Percentiles rank a stretch among this genome's conserved stretches.
Conservation (phyloP, 352 stramenopile genomes). For the Phytophthora lateralis region DNA sequence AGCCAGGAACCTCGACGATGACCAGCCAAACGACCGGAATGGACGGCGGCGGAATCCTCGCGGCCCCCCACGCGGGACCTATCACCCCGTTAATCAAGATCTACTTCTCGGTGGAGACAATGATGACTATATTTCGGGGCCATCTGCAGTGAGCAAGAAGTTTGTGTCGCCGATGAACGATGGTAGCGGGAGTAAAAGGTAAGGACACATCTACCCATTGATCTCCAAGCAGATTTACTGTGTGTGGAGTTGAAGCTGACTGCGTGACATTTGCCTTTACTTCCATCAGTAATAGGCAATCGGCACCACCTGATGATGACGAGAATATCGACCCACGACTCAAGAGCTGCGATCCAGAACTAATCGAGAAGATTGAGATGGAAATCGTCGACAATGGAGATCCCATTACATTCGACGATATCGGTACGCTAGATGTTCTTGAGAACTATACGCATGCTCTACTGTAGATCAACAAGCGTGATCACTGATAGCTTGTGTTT, state of each 20-base stretch:
- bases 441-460: not conserved
- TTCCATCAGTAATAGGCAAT: conserved; percentile 26
- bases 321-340: conserved; percentile 94
- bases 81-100: conserved; percentile 81
- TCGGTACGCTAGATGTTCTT: conserved; percentile 61
- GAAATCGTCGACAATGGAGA: conserved; percentile 97
- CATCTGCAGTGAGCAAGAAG: conserved; percentile 64
- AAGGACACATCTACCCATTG: not conserved
- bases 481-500: conserved; percentile 3
- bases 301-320: conserved; percentile 26
- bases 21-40: conserved; percentile 30
- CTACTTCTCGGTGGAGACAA: conserved; percentile 56
- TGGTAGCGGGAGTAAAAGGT: conserved; percentile 24
- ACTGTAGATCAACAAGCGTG: not conserved
- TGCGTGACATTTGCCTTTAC: not conserved
- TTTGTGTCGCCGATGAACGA: conserved; percentile 70
- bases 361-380: conserved; percentile 97
- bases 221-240: not conserved
- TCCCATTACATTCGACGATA: conserved; percentile 97
- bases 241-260: not conserved
- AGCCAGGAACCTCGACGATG: conserved; percentile 43
- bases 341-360: conserved; percentile 93
- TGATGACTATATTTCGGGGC: conserved; percentile 31
- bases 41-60: conserved; percentile 30
- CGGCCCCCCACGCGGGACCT: conserved; percentile 46